These are phyloP conservation scores for Pseudopyricularia cyperi DNA, from an alignment of 2,329 filamentous ascomycete species.

Conservation along the genomic window DNA sequence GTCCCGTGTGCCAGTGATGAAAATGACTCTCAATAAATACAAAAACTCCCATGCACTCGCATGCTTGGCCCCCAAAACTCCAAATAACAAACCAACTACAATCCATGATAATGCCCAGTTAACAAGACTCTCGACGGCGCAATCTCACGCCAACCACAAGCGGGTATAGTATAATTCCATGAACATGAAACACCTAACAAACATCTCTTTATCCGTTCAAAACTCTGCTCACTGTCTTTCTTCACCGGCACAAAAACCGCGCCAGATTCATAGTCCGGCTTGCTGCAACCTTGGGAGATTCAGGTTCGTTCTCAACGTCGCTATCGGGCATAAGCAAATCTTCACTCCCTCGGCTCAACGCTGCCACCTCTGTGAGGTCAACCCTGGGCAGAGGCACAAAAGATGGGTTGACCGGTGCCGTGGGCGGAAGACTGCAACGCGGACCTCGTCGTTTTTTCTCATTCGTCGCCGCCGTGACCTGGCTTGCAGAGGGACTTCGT, in stretches of 20 bases:
- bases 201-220: neutral
- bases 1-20: neutral
- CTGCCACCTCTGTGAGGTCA: constrained; percentile 38
- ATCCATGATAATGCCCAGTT: neutral
- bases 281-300: neutral
- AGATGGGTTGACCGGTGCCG: constrained; percentile 32
- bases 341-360: constrained; percentile 39
- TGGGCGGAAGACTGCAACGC: constrained; percentile 3
- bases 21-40: neutral
- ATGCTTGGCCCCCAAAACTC: neutral
- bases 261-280: constrained; percentile 27
- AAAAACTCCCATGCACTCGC: neutral
- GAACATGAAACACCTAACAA: neutral
- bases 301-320: constrained; percentile 30
- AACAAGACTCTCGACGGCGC: neutral
- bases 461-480: neutral
- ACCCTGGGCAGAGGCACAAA: constrained; percentile 42
- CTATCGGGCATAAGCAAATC: constrained; percentile 42
- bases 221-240: neutral
- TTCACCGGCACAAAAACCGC: constrained; percentile 26
- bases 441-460: neutral
- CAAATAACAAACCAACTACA: neutral
- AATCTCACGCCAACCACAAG: neutral
- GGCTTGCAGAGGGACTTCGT: constrained; percentile 7
- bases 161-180: neutral